Conservation (phyloP, 2,329 filamentous ascomycete species). For the Aureobasidium sp. region DNA sequence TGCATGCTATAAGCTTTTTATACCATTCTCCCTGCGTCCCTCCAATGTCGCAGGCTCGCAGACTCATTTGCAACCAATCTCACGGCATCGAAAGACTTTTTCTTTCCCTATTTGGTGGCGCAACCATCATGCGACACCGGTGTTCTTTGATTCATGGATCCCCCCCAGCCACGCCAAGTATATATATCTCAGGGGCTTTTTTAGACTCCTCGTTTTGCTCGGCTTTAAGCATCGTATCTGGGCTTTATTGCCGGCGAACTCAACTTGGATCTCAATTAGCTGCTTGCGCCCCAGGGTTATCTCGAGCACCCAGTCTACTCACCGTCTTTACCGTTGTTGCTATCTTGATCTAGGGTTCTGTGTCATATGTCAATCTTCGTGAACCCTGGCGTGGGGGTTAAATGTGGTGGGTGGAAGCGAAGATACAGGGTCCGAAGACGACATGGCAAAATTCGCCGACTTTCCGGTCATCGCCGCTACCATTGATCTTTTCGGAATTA, state of each 20-base stretch:
- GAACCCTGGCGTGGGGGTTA: neutral
- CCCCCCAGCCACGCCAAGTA: neutral
- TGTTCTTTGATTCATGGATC: neutral
- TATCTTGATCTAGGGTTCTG: neutral
- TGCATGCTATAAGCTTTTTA: neutral
- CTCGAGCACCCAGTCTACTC: neutral
- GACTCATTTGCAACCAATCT: neutral
- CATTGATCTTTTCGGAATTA: no score
- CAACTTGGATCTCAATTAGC: neutral
- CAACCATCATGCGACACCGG: neutral
- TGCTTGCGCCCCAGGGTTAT: neutral
- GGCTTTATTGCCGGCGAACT: neutral
- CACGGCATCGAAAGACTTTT: neutral
- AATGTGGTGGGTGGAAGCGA: neutral
- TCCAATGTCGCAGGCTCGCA: neutral
- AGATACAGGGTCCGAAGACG: neutral
- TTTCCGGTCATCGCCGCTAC: no score
- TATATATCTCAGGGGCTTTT: neutral
- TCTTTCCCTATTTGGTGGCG: neutral
- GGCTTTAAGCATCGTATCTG: neutral
- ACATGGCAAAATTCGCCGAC: no score
- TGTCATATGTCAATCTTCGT: neutral
- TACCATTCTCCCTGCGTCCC: neutral
- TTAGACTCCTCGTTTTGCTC: neutral
- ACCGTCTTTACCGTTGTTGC: neutral